phyloP scores from a whole-genome alignment of 1,284 basidiomycete species.

The Sphaerobolus stellatus region DNA sequence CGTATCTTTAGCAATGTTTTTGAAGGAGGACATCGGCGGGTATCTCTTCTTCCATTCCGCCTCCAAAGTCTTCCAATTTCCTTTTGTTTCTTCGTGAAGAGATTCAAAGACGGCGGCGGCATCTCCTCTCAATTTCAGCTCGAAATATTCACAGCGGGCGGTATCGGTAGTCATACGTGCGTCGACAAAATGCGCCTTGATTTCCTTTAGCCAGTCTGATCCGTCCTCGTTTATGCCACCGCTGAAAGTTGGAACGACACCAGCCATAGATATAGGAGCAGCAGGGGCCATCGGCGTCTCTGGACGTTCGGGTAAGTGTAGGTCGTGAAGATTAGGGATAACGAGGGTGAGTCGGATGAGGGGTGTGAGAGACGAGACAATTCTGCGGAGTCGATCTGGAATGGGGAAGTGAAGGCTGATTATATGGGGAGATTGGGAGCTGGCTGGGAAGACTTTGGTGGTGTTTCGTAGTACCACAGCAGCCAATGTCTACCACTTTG shows the following conservation, averaged over 20 bases:
- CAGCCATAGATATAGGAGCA: neutral
- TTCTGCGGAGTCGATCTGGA: too few species aligned
- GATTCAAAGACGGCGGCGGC: neutral
- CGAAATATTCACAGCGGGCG: neutral
- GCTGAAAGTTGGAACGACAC: neutral
- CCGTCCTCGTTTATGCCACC: neutral
- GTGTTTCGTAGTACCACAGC: too few species aligned
- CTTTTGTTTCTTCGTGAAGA: neutral
- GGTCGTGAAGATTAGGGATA: too few species aligned
- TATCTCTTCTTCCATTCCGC: neutral
- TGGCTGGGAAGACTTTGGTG: too few species aligned
- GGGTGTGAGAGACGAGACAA: too few species aligned
- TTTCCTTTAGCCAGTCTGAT: neutral
- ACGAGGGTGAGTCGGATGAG: too few species aligned
- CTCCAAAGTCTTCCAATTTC: neutral
- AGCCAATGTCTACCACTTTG: too few species aligned
- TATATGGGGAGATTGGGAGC: too few species aligned
- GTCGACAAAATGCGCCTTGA: neutral
- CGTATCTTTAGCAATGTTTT: neutral
- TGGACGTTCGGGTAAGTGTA: too few species aligned
- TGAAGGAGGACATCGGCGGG: neutral
- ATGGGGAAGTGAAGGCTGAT: too few species aligned
- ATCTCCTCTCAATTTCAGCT: neutral
- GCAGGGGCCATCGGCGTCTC: too few species aligned
- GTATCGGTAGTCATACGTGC: neutral